Evolutionary conservation across 2,329 filamentous ascomycete species (phyloP).

Genomic region (Fusarium floridanum): DNA sequence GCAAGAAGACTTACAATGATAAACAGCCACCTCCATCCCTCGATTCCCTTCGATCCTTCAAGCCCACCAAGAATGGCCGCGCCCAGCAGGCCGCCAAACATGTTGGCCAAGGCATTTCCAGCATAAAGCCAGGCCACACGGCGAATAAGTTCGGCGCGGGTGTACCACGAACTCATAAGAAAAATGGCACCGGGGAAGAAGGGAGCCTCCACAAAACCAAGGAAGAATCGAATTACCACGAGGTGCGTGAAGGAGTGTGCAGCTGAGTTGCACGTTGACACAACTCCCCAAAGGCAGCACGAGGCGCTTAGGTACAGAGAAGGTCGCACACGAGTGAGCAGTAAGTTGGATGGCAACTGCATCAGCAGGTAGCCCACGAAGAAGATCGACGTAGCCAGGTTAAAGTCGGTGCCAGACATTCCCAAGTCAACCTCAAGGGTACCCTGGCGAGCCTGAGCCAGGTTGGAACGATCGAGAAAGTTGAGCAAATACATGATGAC

Average conservation of each 20-base stretch:
- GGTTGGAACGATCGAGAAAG: slow-evolving; percentile 66
- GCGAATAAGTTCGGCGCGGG: slow-evolving; percentile 63
- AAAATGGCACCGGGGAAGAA: slow-evolving; percentile 65
- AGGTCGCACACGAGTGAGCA: slow-evolving; percentile 66
- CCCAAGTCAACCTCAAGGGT: slow-evolving; percentile 65
- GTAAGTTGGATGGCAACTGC: slow-evolving; percentile 72
- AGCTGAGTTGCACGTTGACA: slow-evolving; percentile 62
- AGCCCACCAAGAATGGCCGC: slow-evolving; percentile 62
- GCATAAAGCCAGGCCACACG: slow-evolving; percentile 70
- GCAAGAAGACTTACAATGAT: slow-evolving; percentile 60
- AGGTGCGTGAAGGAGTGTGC: slow-evolving; percentile 57
- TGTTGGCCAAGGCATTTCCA: slow-evolving; percentile 67
- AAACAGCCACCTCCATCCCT: slow-evolving; percentile 76
- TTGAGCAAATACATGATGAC: slow-evolving; percentile 69
- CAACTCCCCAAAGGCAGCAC: slow-evolving; percentile 58
- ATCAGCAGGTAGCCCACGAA: slow-evolving; percentile 72
- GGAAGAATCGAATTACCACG: slow-evolving; percentile 61
- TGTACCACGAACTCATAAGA: slow-evolving; percentile 62
- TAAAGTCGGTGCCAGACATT: slow-evolving; percentile 69
- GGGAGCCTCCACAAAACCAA: slow-evolving; percentile 59
- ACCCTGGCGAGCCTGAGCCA: slow-evolving; percentile 67
- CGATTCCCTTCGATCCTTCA: slow-evolving; percentile 62
- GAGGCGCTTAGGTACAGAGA: slow-evolving; percentile 65
- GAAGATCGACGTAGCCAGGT: slow-evolving; percentile 71
- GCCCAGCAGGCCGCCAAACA: slow-evolving; percentile 64